Base-by-base conservation (phyloP, 2,329 filamentous ascomycete genomes). In the Tolypocladium ophioglossoides region DNA sequence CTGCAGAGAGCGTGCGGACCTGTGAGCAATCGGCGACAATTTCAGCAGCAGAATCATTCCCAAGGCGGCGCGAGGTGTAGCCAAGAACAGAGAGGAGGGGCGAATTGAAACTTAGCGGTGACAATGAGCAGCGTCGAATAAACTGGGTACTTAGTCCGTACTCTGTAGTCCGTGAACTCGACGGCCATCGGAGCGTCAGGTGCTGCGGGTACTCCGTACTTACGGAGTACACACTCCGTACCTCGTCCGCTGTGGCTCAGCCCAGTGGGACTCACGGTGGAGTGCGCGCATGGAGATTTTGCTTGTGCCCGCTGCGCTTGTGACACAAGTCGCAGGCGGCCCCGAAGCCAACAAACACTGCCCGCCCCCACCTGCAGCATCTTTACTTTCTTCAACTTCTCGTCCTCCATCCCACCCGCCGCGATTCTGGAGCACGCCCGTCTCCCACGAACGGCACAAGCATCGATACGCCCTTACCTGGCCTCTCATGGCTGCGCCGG, bases 401-500 rank as follows among this genome's bases (percentile, higher is more conserved):
- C 44, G 2, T 46, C 44, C 27, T 20, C 44, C 27, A 12, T 20
- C 30, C 10, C 44, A 12, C 18, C 7, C 9, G n/a, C n/a, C n/a
- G n/a, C n/a, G n/a, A n/a, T n/a, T n/a, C n/a, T n/a, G n/a, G n/a
- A n/a, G n/a, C n/a, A n/a, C n/a, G 22, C 12, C 30, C 32, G 27
- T 20, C 12, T 48, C 27, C 27, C 44, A 4, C 1, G 10, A 20
- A 34, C 44, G 44, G 44, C 44, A 20, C 44, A 34, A 32, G 44
- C 27, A 47, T 32, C 44, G 44, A 47, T 47, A 11, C 44, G 27
- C 44, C 44, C 44, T 16, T n/a, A 11, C 2, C 24, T n/a, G 44
- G 44, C 44, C 44, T 16, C 8, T 7, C 44, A 48, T 48, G 58
- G 58, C 57, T 50, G 48, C 58, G 41, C 58, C 50, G 18, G 51